Conservation (phyloP, 306 rosid species). For the Castanea crenata region DNA sequence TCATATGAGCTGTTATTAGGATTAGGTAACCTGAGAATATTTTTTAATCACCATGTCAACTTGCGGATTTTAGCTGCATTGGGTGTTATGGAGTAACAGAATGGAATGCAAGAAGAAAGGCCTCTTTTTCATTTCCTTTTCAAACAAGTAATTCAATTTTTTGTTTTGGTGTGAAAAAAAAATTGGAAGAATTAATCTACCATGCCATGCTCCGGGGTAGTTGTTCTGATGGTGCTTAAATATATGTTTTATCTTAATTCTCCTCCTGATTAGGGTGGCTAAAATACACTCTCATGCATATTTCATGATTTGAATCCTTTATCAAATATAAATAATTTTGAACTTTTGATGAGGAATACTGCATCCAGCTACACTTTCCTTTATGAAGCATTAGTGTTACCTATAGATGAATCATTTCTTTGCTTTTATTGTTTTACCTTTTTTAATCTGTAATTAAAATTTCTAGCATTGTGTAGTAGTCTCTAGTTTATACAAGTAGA, state of each 20-base stretch:
- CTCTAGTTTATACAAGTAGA: not conserved
- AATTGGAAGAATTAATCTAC: not conserved
- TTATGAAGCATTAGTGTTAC: not conserved
- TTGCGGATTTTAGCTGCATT: not conserved
- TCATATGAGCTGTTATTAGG: not conserved
- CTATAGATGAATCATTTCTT: not conserved
- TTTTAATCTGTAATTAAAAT: not conserved
- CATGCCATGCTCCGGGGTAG: not conserved
- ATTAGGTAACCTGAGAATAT: not conserved
- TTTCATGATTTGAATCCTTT: not conserved
- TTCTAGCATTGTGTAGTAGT: not conserved
- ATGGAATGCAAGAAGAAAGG: not conserved
- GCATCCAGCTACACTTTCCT: not conserved
- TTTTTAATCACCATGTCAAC: constrained; percentile 2
- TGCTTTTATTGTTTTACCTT: not conserved
- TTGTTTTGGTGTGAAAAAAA: not conserved
- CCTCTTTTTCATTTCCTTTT: not conserved
- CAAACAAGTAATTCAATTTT: not conserved
- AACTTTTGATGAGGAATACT: not conserved
- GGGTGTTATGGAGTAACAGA: not conserved
- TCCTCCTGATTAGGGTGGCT: not conserved
- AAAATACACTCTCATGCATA: not conserved
- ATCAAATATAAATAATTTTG: not conserved
- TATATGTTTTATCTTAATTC: not conserved
- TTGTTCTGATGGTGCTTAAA: not conserved